These are phyloP conservation scores for Fraxinus paxiana DNA, from an alignment of 305 asterid species.

Conservation along the genomic window DNA sequence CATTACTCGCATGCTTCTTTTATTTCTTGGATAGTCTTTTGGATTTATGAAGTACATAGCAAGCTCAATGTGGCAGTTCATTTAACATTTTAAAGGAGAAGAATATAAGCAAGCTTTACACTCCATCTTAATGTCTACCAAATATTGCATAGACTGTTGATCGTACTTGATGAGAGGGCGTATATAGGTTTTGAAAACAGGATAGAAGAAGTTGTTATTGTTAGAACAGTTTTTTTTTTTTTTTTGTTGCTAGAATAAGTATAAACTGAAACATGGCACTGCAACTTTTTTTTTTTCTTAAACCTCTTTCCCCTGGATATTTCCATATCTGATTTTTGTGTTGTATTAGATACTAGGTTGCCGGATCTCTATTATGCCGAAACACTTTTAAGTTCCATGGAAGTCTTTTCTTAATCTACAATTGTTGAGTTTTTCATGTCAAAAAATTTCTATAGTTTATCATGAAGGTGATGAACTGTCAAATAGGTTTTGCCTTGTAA, in stretches of 20 bases:
- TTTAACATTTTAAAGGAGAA: background rate
- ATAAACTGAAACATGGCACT: background rate
- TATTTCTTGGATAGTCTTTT: background rate
- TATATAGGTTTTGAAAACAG: background rate
- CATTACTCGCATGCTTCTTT: background rate
- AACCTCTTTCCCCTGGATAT: background rate
- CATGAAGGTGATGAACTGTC: background rate
- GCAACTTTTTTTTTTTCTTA: background rate
- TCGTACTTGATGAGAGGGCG: background rate
- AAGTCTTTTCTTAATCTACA: background rate
- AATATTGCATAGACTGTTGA: background rate
- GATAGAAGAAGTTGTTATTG: background rate
- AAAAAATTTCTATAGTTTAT: background rate
- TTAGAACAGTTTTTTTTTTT: background rate
- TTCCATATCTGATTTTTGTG: background rate
- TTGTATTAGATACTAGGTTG: background rate
- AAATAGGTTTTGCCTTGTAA: background rate
- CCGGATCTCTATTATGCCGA: background rate
- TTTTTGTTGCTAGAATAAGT: background rate
- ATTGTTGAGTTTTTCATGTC: background rate
- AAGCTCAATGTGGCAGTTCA: background rate
- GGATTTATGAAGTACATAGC: background rate
- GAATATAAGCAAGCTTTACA: background rate
- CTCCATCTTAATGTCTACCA: background rate
- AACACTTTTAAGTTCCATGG: background rate